Conservation (phyloP, 75 land plant genomes). For the Pseudotsuga menziesii region DNA sequence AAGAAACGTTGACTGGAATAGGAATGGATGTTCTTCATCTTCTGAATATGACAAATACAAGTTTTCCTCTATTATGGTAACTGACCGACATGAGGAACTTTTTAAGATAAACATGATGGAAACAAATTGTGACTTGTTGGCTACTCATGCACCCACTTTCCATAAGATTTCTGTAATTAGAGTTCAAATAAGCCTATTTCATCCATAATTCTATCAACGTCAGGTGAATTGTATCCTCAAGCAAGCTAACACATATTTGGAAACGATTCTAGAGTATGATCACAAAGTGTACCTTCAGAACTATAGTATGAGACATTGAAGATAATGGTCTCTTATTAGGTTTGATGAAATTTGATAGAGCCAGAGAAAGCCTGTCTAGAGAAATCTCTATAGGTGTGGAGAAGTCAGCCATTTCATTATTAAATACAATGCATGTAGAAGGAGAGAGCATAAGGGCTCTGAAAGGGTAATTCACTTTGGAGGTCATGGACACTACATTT, state of each 20-base stretch:
- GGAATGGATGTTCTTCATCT: no score
- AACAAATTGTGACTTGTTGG: no score
- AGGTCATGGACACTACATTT: slow-evolving; percentile 33
- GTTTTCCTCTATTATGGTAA: no score
- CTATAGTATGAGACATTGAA: slow-evolving; percentile 36
- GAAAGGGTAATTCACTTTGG: slow-evolving; percentile 28
- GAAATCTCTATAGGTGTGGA: slow-evolving; percentile 9
- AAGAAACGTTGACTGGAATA: no score
- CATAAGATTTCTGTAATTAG: no score
- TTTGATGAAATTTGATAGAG: slow-evolving; percentile 21
- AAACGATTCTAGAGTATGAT: neutral
- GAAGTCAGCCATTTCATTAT: slow-evolving; percentile 45
- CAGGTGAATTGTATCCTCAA: no score
- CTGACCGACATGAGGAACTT: no score
- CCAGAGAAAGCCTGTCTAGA: slow-evolving; percentile 20
- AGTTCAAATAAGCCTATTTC: neutral
- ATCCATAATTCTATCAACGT: no score
- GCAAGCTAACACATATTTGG: neutral
- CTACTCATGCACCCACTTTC: no score
- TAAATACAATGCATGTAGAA: slow-evolving; percentile 27
- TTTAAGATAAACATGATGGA: no score
- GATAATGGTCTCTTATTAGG: no score
- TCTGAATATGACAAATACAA: no score
- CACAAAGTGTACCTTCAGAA: slow-evolving; percentile 20
- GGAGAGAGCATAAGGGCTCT: slow-evolving; percentile 23